A percentile compares a stretch with the other conserved stretches of the same genome.
phyloP scores from a whole-genome alignment of 2,329 filamentous ascomycete genomes.

The Paecilomyces niveus region DNA sequence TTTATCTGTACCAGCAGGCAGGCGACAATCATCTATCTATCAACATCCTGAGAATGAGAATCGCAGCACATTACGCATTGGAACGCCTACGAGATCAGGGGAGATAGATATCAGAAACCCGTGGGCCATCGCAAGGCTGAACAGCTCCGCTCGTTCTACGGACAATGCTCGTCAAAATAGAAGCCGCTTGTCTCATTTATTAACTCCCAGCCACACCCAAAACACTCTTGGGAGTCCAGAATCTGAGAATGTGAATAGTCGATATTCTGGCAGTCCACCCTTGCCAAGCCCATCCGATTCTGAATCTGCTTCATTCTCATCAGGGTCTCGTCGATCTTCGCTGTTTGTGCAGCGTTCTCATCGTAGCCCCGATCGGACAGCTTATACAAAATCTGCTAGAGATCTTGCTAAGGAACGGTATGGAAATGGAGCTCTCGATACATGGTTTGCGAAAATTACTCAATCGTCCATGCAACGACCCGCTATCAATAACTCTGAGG shows the following conservation, averaged over 20 bases:
- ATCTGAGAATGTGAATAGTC: not conserved
- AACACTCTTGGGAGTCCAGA: not conserved
- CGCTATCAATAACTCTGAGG: not conserved
- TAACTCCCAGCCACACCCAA: conserved; percentile 8
- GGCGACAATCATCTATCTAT: not conserved
- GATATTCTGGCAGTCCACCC: conserved; percentile 1
- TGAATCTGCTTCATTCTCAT: conserved; percentile 5
- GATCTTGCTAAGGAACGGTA: conserved; percentile 15
- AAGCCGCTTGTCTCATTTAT: conserved; percentile 8
- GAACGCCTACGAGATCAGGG: not conserved
- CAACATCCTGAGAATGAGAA: not conserved
- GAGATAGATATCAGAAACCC: conserved; percentile 22
- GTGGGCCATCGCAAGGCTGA: conserved; percentile 29
- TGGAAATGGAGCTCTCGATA: conserved; percentile 22
- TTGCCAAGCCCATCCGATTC: conserved; percentile 14
- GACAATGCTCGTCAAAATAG: not conserved
- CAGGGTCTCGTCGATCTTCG: conserved; percentile 4
- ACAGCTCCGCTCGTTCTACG: conserved; percentile 10
- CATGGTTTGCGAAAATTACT: conserved; percentile 18
- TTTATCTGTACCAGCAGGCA: not conserved
- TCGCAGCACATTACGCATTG: not conserved
- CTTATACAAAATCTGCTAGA: conserved; percentile 7
- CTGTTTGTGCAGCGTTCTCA: conserved; percentile 1
- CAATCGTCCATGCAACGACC: not conserved
- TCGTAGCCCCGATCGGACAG: conserved; percentile 2